Evolutionary conservation across 331 rosid species (phyloP), one percentile per base, ranked within the genome.

Genomic region (Malus hybrid): DNA sequence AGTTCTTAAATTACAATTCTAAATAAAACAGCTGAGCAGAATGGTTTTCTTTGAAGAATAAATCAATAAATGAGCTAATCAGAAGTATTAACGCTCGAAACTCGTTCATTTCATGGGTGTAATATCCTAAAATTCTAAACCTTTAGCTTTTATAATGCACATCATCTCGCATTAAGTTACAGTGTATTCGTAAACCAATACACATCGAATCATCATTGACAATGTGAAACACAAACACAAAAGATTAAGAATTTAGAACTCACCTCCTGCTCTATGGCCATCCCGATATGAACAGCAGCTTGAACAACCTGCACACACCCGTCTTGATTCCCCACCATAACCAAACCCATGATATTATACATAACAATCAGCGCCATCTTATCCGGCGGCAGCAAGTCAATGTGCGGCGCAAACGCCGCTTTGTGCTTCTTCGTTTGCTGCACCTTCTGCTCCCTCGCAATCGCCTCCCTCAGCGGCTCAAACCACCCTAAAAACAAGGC

Each of bases 191-290:
- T 2, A 65, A 18, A 32, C 7, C 27, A 65, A 32, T 31, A 67
- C 15, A 31, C 4, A 67, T 20, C 36, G 24, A 20, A 12, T 32
- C 36, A 20, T n/a, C 63, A 31, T 59, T 34, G 18, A 39, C 8
- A 57, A 32, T 32, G 6, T 20, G 14, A 64, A 70, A 44, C 44
- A 16, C 46, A 32, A 8, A 8, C 34, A 65, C 4, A 31, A 11
- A 20, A 50, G 18, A 68, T 10, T n/a, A 66, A 12, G 36, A 57
- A 71, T 42, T 39, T 44, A 68, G 66, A 36, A 72, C 81, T 78
- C 80, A 92, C 97, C 96, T 90, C 96, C 70, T 90, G 88, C 80
- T 92, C 97, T 44, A 92, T 77, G 60, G 97, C 91, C 91, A 81
- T 75, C 10, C 92, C 96, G 73, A 92, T 85, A 77, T 90, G 96